A percentile compares a stretch with the other conserved stretches of the same genome.
Evolutionary conservation across 176 grass and related monocot species (phyloP).

Genomic region (Rhynchospora tenuis): DNA sequence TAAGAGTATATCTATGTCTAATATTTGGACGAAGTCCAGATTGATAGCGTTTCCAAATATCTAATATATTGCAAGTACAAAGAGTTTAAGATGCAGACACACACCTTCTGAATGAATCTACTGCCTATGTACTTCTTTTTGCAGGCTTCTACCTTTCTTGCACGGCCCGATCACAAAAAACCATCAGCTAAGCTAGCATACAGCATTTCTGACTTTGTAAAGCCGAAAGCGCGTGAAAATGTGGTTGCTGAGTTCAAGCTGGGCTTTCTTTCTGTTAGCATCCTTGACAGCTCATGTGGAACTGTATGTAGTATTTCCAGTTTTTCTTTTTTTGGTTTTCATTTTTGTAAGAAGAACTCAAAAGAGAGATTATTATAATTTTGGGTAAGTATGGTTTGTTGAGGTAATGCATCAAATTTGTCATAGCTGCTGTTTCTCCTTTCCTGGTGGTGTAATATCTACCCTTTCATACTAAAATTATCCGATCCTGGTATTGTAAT

Average conservation of each 20-base stretch:
- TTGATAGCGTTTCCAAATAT: not conserved
- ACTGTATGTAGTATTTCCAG: conserved; percentile 45
- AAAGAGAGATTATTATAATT: not conserved
- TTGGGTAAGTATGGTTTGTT: not conserved
- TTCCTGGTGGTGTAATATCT: not conserved
- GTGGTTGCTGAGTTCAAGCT: conserved; percentile 77
- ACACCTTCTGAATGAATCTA: not conserved
- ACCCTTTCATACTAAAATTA: not conserved
- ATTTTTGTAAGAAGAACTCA: not conserved
- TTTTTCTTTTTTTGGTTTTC: conserved; percentile 14
- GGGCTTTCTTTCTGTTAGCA: conserved; percentile 71
- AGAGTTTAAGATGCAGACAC: not conserved
- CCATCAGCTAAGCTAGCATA: conserved; percentile 74
- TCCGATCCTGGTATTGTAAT: not conserved
- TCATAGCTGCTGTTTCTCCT: not conserved
- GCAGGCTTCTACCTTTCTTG: conserved; percentile 87
- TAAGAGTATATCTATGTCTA: not conserved
- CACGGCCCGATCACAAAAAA: conserved; percentile 83
- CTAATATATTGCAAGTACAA: not conserved
- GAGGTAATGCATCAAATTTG: not conserved
- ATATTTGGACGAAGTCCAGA: not conserved
- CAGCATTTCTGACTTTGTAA: conserved; percentile 71
- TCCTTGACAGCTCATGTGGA: conserved; percentile 84
- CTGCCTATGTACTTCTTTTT: conserved; percentile 10
- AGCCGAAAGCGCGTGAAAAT: conserved; percentile 86